phyloP scores from a whole-genome alignment of 441 rosid genomes.

The Erysimum cheiri region DNA sequence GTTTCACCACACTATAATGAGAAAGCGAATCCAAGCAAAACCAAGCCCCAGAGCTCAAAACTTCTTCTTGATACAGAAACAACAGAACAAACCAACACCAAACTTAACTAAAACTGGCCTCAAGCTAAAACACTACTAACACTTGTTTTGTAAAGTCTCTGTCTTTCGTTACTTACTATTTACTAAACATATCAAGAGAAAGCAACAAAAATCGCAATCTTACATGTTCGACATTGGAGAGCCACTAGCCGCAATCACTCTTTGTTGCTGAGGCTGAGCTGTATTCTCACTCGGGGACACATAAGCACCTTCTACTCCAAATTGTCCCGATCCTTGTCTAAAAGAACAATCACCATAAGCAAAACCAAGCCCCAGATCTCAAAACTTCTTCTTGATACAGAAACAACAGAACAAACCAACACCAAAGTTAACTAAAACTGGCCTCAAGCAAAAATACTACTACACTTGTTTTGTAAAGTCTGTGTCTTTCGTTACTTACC shows the following conservation, averaged over 20 bases:
- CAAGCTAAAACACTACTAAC: not conserved
- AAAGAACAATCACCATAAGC: constrained; percentile 19
- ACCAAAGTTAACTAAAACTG: not conserved
- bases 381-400: constrained; percentile 15
- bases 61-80: not conserved
- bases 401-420: constrained; percentile 7
- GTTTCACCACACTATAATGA: constrained; percentile 39
- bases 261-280: constrained; percentile 44
- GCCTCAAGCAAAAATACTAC: not conserved
- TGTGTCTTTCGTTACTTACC: not conserved
- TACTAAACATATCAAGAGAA: constrained; percentile 17
- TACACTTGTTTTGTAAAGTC: not conserved
- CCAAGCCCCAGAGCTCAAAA: constrained; percentile 23
- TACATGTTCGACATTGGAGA: constrained; percentile 52
- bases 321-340: constrained; percentile 36
- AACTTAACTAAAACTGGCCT: not conserved
- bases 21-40: constrained; percentile 13
- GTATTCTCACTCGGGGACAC: not conserved
- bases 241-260: constrained; percentile 51
- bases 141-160: not conserved
- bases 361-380: constrained; percentile 17
- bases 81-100: constrained; percentile 11
- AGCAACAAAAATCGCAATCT: not conserved
- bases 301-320: constrained; percentile 31
- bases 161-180: not conserved